A percentile compares a stretch with the other conserved stretches of the same genome.
Evolutionary conservation across 2,329 filamentous ascomycete genomes (phyloP).

Genomic region (Corniculantispora saksenae): DNA sequence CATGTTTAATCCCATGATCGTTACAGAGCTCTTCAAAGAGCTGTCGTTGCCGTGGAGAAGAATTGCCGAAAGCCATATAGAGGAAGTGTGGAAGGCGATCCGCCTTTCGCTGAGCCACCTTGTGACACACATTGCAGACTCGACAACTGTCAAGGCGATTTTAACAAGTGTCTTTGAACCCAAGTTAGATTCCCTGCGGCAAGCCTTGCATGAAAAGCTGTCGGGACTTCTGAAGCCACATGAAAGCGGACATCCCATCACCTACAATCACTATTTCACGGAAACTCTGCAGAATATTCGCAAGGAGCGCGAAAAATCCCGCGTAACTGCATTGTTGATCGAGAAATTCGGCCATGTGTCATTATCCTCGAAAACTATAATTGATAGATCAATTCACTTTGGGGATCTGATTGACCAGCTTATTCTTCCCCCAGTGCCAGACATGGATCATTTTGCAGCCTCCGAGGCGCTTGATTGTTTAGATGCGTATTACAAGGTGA

Average conservation of each 20-base stretch:
- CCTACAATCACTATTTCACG: conserved; percentile 11
- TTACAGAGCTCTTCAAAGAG: conserved; percentile 60
- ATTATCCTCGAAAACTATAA: neutral
- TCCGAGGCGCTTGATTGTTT: conserved; percentile 39
- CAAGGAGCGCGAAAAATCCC: neutral
- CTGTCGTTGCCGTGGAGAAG: conserved; percentile 57
- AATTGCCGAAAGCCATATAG: conserved; percentile 37
- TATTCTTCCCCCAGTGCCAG: neutral
- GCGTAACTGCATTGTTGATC: neutral
- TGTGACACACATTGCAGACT: conserved; percentile 22
- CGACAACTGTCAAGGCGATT: conserved; percentile 21
- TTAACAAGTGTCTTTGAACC: conserved; percentile 22
- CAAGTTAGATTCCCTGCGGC: conserved; percentile 23
- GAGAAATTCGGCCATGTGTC: neutral
- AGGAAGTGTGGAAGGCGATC: conserved; percentile 22
- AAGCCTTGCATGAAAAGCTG: conserved; percentile 35
- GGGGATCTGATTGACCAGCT: neutral
- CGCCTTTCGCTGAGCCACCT: conserved; percentile 16
- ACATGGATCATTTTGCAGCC: conserved; percentile 34
- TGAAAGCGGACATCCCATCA: conserved; percentile 7
- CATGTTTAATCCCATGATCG: conserved; percentile 59
- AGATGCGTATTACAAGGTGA: conserved; percentile 44
- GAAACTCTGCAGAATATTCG: conserved; percentile 4
- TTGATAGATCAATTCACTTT: neutral
- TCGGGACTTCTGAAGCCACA: conserved; percentile 35